These are phyloP conservation scores for Phytophthora pini DNA, from an alignment of 352 stramenopile genomes.

Conservation along the genomic window DNA sequence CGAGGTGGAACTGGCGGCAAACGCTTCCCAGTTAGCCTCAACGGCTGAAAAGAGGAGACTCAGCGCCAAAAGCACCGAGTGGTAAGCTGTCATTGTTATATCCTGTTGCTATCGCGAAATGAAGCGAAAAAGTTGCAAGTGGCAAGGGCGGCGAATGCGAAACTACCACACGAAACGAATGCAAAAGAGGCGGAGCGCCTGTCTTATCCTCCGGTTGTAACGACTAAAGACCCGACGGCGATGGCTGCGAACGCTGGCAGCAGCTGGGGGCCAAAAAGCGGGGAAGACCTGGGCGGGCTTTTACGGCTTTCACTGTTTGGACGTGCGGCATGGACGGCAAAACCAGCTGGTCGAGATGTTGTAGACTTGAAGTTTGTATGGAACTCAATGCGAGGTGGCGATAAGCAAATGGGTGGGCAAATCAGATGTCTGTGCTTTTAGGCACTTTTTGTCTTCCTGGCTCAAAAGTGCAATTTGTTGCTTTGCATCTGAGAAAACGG, in stretches of 20 bases:
- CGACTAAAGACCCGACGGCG: background rate
- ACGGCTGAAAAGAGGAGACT: conserved; percentile 4
- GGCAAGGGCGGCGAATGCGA: conserved; percentile 8
- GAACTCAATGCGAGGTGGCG: background rate
- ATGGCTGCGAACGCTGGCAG: conserved; percentile 12
- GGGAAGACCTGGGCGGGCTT: conserved; percentile 13
- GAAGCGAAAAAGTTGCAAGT: conserved; percentile 1
- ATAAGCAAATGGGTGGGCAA: conserved; percentile 8
- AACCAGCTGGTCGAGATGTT: conserved; percentile 20
- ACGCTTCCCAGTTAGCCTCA: conserved; percentile 18
- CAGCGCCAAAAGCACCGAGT: conserved; percentile 1
- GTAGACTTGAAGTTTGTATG: conserved; percentile 14
- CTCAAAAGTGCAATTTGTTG: background rate
- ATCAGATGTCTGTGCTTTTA: conserved; percentile 7
- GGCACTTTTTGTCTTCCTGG: background rate
- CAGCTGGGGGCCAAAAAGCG: conserved; percentile 12
- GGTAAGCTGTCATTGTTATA: conserved; percentile 3
- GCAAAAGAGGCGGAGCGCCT: conserved; percentile 38
- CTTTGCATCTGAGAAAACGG: conserved; percentile 7
- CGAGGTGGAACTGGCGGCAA: conserved; percentile 25
- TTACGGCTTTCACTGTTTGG: conserved; percentile 36
- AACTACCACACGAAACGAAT: conserved; percentile 13
- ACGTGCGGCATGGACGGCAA: conserved; percentile 1
- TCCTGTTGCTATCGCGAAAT: conserved; percentile 15
- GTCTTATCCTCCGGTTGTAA: conserved; percentile 27